A percentile compares a stretch with the other conserved stretches of the same genome.
These are phyloP conservation scores for Omphalotus olearius DNA, from an alignment of 1,284 basidiomycete species.

Conservation along the genomic window DNA sequence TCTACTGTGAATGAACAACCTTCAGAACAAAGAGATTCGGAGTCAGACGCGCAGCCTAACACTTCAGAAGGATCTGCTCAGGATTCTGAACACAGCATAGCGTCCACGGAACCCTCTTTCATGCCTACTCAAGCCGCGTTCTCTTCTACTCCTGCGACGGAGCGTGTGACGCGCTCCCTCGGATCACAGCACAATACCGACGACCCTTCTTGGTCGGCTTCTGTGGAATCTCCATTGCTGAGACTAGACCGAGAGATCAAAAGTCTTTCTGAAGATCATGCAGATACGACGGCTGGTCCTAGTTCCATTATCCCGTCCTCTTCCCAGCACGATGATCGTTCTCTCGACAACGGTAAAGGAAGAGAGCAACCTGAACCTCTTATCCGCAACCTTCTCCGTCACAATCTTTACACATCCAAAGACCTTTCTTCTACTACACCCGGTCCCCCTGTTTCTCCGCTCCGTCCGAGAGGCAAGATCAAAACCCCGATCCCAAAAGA, in stretches of 20 bases:
- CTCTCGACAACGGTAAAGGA: slow-evolving; percentile 40
- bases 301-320: background rate
- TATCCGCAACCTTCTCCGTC: slow-evolving; percentile 46
- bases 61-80: slow-evolving; percentile 5
- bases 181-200: slow-evolving; percentile 37
- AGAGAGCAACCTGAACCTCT: slow-evolving; percentile 36
- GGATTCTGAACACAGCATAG: slow-evolving; percentile 30
- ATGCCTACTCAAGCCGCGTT: slow-evolving; percentile 61
- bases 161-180: slow-evolving; percentile 35
- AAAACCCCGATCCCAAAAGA: slow-evolving; percentile 51
- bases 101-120: slow-evolving; percentile 63
- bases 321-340: background rate
- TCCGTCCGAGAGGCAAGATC: slow-evolving; percentile 40
- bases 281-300: slow-evolving; percentile 12
- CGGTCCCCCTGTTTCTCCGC: slow-evolving; percentile 30
- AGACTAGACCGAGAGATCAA: slow-evolving; percentile 67
- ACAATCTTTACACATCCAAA: slow-evolving; percentile 36
- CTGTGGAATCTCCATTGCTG: slow-evolving; percentile 74
- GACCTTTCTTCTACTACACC: slow-evolving; percentile 27
- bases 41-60: slow-evolving; percentile 12
- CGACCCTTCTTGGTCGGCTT: slow-evolving; percentile 58
- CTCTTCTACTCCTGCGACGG: slow-evolving; percentile 71
- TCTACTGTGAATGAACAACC: slow-evolving; percentile 48
- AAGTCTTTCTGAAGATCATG: slow-evolving; percentile 44
- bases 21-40: slow-evolving; percentile 30